These are phyloP conservation scores for Heliosperma pusillum DNA, from an alignment of 148 eudicot genomes.

Conservation along the genomic window DNA sequence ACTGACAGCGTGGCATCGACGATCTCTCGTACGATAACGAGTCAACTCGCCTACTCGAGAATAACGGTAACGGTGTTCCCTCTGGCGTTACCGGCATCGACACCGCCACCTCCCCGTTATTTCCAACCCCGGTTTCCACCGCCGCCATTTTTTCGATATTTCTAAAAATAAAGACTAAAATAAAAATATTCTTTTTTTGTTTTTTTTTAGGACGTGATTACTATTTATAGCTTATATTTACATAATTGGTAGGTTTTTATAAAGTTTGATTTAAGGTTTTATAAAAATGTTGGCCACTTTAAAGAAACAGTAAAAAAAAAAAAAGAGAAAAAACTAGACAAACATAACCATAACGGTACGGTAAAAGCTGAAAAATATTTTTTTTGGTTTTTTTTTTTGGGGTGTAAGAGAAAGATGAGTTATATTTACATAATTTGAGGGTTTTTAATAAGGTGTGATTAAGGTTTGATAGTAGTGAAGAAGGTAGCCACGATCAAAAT, in stretches of 20 bases:
- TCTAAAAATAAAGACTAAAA: not conserved
- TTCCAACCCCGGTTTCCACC: not conserved
- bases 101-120: conserved; percentile 43
- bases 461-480: conserved; percentile 29
- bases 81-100: conserved; percentile 44
- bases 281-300: conserved; percentile 28
- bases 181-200: conserved; percentile 21
- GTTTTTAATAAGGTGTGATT: conserved; percentile 40
- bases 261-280: conserved; percentile 31
- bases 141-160: not conserved
- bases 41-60: conserved; percentile 54
- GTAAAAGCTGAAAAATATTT: conserved; percentile 3
- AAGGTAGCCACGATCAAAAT: conserved; percentile 25
- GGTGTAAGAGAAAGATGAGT: conserved; percentile 1
- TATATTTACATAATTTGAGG: conserved; percentile 46
- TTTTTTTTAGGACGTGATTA: conserved; percentile 36
- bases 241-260: conserved; percentile 46
- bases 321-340: conserved; percentile 10
- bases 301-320: conserved; percentile 3
- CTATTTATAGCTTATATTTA: conserved; percentile 26
- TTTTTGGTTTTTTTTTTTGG: conserved; percentile 26
- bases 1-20: conserved; percentile 82
- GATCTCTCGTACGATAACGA: conserved; percentile 72
- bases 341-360: conserved; percentile 16
- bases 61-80: conserved; percentile 69